A percentile compares a stretch with the other conserved stretches of the same genome.
Conservation (phyloP, 768 basidiomycete genomes). For the Clavulina sp. region DNA sequence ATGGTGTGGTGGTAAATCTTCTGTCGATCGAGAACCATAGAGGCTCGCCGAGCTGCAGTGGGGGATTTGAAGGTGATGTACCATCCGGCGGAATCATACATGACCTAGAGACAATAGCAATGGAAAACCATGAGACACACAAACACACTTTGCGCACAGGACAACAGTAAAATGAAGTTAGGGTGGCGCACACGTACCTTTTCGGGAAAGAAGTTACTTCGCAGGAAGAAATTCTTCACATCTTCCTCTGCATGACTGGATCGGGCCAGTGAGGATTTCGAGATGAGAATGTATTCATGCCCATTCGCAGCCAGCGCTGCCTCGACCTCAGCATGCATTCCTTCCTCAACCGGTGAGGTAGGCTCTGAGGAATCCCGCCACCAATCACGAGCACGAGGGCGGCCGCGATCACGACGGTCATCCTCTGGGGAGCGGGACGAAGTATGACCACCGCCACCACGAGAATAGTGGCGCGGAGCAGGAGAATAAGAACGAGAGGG, state of each 20-base stretch:
- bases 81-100: slow-evolving; percentile 53
- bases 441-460: slow-evolving; percentile 3
- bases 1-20: slow-evolving; percentile 15
- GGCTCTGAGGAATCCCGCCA: no score
- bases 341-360: slow-evolving; percentile 7
- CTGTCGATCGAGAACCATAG: slow-evolving; percentile 34
- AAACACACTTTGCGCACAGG: not conserved
- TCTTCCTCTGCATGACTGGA: slow-evolving; percentile 37
- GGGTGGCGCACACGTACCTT: slow-evolving; percentile 31
- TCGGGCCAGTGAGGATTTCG: slow-evolving; percentile 28
- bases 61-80: slow-evolving; percentile 62
- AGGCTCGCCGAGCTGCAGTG: slow-evolving; percentile 47
- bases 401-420: not conserved
- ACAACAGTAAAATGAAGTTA: not conserved
- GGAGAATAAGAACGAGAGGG: slow-evolving; percentile 18
- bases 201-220: slow-evolving; percentile 22
- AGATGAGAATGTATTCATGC: slow-evolving; percentile 46
- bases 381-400: not conserved
- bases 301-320: slow-evolving; percentile 42
- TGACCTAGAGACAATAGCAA: slow-evolving; percentile 29
- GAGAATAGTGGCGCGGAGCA: not conserved
- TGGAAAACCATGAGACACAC: slow-evolving; percentile 4
- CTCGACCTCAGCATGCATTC: slow-evolving; percentile 17
- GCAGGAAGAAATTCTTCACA: slow-evolving; percentile 40
- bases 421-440: no score